Evolutionary conservation across 257 asterid genomes (phyloP).

Genomic region (Fraxinus americana): DNA sequence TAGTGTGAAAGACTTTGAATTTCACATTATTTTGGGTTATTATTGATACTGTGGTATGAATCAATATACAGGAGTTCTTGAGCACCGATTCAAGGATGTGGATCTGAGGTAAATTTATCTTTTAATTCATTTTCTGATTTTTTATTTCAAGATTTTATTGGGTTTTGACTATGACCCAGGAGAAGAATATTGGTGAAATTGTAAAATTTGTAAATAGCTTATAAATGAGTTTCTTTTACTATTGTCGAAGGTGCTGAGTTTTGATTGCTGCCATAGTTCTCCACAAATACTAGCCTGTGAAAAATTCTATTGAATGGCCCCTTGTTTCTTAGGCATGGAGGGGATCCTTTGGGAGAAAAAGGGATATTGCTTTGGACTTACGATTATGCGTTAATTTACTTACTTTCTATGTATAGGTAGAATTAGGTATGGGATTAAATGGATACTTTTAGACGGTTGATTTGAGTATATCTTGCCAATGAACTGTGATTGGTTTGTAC

Average conservation of each 20-base stretch:
- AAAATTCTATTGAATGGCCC: too few relatives aligned
- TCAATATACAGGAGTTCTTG: constrained; percentile 53
- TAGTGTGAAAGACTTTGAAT: constrained; percentile 47
- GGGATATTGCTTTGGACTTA: too few relatives aligned
- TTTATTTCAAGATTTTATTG: constrained; percentile 45
- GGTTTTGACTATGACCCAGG: constrained; percentile 49
- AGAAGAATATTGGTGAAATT: neutral
- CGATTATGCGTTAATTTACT: too few relatives aligned
- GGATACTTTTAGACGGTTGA: neutral
- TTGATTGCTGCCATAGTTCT: too few relatives aligned
- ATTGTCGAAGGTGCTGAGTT: too few relatives aligned
- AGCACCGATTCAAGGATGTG: constrained; percentile 66
- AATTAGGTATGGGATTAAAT: neutral
- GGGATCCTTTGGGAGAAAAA: too few relatives aligned
- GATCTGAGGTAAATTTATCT: constrained; percentile 70
- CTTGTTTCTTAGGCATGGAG: too few relatives aligned
- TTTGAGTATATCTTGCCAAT: neutral
- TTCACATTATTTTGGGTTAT: constrained; percentile 48
- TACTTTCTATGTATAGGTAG: neutral
- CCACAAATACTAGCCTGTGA: too few relatives aligned
- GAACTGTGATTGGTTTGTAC: neutral
- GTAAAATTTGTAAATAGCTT: too few relatives aligned
- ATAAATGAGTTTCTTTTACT: too few relatives aligned
- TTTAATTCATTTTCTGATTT: constrained; percentile 4
- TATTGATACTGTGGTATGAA: constrained; percentile 43